phyloP scores from a whole-genome alignment of 441 rosid species.

The Gossypium davidsonii region DNA sequence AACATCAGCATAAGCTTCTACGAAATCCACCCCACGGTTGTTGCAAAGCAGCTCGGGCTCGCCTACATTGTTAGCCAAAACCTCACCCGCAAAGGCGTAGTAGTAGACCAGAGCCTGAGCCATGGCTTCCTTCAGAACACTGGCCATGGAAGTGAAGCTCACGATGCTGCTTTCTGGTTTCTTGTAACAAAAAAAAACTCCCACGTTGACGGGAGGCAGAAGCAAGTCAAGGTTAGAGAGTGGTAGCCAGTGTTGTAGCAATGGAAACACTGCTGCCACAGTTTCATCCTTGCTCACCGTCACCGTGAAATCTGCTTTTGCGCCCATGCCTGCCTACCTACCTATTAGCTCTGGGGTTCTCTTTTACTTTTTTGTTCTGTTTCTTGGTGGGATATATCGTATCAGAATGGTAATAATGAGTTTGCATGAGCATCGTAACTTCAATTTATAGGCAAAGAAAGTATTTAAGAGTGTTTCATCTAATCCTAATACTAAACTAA shows the following conservation, averaged over 20 bases:
- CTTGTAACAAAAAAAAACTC: slow-evolving; percentile 60
- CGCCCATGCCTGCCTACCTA: background rate
- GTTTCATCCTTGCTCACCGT: slow-evolving; percentile 38
- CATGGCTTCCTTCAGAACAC: slow-evolving; percentile 43
- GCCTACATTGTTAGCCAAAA: slow-evolving; percentile 43
- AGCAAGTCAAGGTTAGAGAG: slow-evolving; percentile 84
- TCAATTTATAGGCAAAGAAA: background rate
- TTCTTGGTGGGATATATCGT: background rate
- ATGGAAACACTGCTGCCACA: slow-evolving; percentile 54
- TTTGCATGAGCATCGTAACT: background rate
- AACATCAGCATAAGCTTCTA: slow-evolving; percentile 50
- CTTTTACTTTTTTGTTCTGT: background rate
- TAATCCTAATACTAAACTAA: too few species aligned
- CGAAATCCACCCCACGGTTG: slow-evolving; percentile 70
- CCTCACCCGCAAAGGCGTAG: slow-evolving; percentile 67
- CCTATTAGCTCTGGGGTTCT: background rate
- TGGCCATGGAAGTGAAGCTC: slow-evolving; percentile 30
- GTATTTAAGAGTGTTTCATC: background rate
- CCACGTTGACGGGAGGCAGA: slow-evolving; percentile 56
- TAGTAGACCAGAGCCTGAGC: slow-evolving; percentile 56
- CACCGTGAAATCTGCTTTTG: slow-evolving; percentile 33
- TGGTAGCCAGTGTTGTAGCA: slow-evolving; percentile 69
- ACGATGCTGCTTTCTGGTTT: background rate
- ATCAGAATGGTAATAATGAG: background rate
- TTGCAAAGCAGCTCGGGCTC: slow-evolving; percentile 77